Evolutionary conservation across 192 early-diverging fungal species (phyloP).

Genomic region (Geosiphon pyriformis): DNA sequence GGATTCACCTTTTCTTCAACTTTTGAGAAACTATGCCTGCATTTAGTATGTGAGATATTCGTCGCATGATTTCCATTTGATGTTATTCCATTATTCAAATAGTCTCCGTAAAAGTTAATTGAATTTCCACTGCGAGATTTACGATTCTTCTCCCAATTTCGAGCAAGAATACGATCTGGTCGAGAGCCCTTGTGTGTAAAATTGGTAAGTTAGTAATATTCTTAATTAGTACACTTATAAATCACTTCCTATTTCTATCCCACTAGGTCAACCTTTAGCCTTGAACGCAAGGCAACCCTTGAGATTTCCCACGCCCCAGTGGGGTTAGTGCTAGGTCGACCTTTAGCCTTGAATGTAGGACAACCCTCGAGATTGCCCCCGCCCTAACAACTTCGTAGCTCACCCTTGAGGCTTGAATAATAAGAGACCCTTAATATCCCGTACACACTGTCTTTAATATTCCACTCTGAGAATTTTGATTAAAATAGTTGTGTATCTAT

Average conservation of each 20-base stretch:
- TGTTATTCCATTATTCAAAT: slow-evolving; percentile 4
- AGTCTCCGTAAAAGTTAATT: slow-evolving; percentile 7
- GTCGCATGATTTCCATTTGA: not conserved
- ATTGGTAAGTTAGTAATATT: not conserved
- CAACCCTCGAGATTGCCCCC: not conserved
- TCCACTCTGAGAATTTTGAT: no score
- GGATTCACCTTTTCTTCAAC: not conserved
- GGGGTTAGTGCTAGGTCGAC: slow-evolving; percentile 1
- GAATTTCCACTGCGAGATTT: slow-evolving; percentile 1
- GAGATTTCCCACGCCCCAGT: not conserved
- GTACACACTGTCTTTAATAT: no score
- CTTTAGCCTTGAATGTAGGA: not conserved
- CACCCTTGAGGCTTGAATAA: no score
- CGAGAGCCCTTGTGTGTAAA: not conserved
- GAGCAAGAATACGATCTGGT: slow-evolving; percentile 2
- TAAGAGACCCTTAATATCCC: no score
- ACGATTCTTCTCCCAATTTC: slow-evolving; percentile 4
- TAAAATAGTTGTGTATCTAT: no score
- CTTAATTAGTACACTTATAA: not conserved
- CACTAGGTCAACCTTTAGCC: not conserved
- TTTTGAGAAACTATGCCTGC: not conserved
- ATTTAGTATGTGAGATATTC: not conserved
- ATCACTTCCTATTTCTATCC: not conserved
- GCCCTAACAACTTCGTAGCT: no score
- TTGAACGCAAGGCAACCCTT: not conserved